Conservation (phyloP, 106 monocot genomes). For the Hemerocallis citrina region DNA sequence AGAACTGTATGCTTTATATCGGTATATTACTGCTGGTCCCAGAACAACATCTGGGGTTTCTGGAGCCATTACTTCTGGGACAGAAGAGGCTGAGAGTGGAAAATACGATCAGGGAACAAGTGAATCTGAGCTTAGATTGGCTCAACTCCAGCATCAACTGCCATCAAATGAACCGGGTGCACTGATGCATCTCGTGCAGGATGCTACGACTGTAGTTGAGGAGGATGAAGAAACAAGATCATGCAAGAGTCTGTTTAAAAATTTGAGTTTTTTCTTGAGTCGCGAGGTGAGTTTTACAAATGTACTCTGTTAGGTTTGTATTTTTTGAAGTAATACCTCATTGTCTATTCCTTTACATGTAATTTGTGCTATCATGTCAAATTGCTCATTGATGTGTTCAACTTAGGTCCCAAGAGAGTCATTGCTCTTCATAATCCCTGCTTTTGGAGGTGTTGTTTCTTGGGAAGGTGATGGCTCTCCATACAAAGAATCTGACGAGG, state of each 20-base stretch:
- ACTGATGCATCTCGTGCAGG: constrained; percentile 81
- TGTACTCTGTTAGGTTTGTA: not conserved
- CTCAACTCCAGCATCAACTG: constrained; percentile 76
- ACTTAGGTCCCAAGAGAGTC: constrained; percentile 83
- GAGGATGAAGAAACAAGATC: constrained; percentile 77
- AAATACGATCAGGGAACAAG: constrained; percentile 12
- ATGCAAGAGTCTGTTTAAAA: constrained; percentile 80
- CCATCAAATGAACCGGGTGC: constrained; percentile 78
- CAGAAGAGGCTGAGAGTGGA: constrained; percentile 14
- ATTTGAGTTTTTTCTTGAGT: constrained; percentile 68
- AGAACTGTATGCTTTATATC: constrained; percentile 88
- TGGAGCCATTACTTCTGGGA: constrained; percentile 15
- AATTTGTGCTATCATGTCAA: not conserved
- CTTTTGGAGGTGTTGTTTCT: constrained; percentile 93
- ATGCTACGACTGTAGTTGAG: constrained; percentile 41
- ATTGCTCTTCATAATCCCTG: constrained; percentile 78
- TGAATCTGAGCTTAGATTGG: constrained; percentile 58
- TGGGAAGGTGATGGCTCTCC: constrained; percentile 98
- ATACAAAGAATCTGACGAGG: constrained; percentile 58
- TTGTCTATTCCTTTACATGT: constrained; percentile 3
- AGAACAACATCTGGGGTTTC: constrained; percentile 22
- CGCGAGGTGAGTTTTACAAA: constrained; percentile 58
- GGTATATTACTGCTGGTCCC: constrained; percentile 46
- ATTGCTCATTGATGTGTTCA: not conserved
- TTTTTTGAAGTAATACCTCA: not conserved